Evolutionary conservation across 495 filamentous ascomycete genomes (phyloP), one percentile per base, ranked within the genome.

Genomic region (Lepidopterella palustris): DNA sequence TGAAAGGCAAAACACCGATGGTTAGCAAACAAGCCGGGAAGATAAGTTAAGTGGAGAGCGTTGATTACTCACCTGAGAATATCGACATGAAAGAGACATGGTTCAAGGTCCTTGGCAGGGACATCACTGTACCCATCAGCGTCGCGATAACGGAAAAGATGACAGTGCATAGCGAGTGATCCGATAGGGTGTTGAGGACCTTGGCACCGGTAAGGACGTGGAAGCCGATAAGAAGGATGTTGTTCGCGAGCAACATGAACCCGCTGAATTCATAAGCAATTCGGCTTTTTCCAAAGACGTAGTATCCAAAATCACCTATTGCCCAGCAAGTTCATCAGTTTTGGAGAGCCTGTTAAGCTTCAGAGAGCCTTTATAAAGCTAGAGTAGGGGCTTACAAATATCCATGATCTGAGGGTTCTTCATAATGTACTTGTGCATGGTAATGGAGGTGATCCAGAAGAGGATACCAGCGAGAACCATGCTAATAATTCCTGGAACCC

Each of bases 401-500:
- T 78, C 71, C 29, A 62, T 73, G 55, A 78, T 78, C 25, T 78
- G 72, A 10, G 76, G 76, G 32, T 78, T 32, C 42, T 77, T 76
- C 76, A 78, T 77, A 58, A 78, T 76, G 49, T 64, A 78, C 57
- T 73, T 73, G 65, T 74, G 72, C 75, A 78, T 77, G n/a, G 76
- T 78, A 27, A 75, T 68, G 49, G 60, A 66, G 13, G 55, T 45
- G 13, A 61, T 8, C 59, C 63, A 73, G 52, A 73, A 73, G 3
- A 67, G 26, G 23, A 58, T 27, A 2, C 59, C 66, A 13, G 66
- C 60, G 51, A 64, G 23, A 2, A 60, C 9, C 28, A 68, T 50
- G 29, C 62, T 78, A 40, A 78, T 76, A 18, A 78, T 73, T 10
- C 74, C 76, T 0, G 76, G 76, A 29, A 78, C 74, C 76, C 76